Base-by-base conservation (phyloP, 805 yeast species). In the Wickerhamiella siamensis region DNA sequence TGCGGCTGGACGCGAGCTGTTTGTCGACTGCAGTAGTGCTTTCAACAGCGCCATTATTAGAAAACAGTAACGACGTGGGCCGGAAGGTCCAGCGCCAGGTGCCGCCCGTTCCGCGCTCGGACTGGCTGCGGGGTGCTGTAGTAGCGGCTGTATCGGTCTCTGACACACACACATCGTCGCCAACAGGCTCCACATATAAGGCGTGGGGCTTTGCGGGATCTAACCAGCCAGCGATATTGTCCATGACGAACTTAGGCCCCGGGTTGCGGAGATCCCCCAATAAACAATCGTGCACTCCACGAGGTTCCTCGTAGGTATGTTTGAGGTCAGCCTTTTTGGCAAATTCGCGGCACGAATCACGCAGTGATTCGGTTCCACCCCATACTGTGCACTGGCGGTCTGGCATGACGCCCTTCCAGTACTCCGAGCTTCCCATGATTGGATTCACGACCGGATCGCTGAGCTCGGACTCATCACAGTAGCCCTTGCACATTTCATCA, bases 331-430 rank as follows among this genome's bases (percentile, higher is more conserved):
- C 34, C 5, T 12, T 38, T 16, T 21, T 24, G 16, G 38, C 38
- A 27, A 41, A 37, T 22, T 38, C 38, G 3, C n/a, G 6, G 37
- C 39, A 33, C 17, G 21, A 20, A 29, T 40, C 43, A 3, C 37
- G 16, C 21, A 43, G 31, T 14, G 38, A 9, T 31, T 43, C 46
- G n/a, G 31, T 19, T 15, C 26, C 42, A 18, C 46, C 46, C 43
- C 43, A 43, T 3, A 43, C 43, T 24, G 34, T 22, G 22, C 22
- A 3, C 4, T 24, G 19, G 9, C 27, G 19, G 14, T 29, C 27
- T 16, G 36, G 43, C 6, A 43, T n/a, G 19, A 21, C 32, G 18
- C 35, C 39, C n/a, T 12, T 17, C 47, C 47, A 44, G 21, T 22
- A 44, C 12, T 27, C 43, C 3, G 39, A 33, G 4, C 15, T 18